A percentile compares a stretch with the other conserved stretches of the same genome.
phyloP scores from a whole-genome alignment of 73 alveolate species.

The Effrenium voratum region DNA sequence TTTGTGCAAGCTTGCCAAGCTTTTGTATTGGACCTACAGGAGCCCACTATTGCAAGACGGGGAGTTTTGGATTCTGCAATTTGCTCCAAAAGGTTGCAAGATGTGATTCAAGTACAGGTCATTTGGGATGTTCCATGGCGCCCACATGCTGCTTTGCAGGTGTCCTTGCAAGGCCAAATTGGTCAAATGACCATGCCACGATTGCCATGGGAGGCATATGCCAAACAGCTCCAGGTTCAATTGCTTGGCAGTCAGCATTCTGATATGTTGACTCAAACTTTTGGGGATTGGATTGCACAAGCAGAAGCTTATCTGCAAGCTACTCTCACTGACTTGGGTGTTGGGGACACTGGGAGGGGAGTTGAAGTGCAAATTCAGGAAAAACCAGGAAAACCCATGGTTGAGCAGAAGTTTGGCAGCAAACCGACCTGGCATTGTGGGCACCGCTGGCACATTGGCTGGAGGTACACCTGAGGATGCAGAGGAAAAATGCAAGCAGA shows the following conservation, averaged over 20 bases:
- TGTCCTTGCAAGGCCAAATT: too few relatives aligned
- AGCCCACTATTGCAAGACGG: background rate
- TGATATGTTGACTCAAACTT: background rate
- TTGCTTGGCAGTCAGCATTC: background rate
- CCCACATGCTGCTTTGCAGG: background rate
- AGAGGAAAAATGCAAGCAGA: too few relatives aligned
- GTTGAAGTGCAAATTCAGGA: background rate
- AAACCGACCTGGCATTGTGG: background rate
- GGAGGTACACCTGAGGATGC: background rate
- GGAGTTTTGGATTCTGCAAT: background rate
- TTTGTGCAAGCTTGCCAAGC: too few relatives aligned
- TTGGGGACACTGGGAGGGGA: background rate
- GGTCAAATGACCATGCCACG: background rate
- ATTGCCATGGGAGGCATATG: background rate
- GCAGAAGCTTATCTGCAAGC: background rate
- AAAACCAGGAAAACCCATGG: too few relatives aligned
- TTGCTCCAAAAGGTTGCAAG: background rate
- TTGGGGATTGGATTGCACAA: conserved; percentile 6
- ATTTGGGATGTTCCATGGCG: background rate
- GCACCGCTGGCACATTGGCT: background rate
- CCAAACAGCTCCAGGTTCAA: background rate
- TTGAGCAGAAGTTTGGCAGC: background rate
- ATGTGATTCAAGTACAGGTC: background rate
- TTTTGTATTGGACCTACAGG: background rate
- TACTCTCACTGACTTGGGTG: background rate